phyloP scores from a whole-genome alignment of 208 protist species.

The Wallacemonas sp. region DNA sequence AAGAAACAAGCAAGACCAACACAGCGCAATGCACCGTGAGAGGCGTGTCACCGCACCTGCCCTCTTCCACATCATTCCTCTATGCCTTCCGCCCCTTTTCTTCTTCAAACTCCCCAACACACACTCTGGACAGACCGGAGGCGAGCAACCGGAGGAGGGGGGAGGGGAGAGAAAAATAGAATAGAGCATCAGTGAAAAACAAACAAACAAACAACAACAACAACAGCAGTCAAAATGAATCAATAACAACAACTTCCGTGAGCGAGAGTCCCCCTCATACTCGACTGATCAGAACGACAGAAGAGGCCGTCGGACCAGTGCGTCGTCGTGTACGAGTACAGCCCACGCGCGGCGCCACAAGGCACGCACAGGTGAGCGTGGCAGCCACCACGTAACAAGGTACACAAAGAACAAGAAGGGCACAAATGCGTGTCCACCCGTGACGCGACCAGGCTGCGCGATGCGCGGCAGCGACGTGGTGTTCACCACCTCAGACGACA shows the following conservation, averaged over 20 bases:
- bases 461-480: neutral
- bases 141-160: no score
- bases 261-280: no score
- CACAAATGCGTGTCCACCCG: slow-evolving; percentile 16
- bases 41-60: no score
- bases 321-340: slow-evolving; percentile 58
- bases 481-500: neutral
- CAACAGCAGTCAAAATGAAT: neutral
- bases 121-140: no score
- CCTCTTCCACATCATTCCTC: no score
- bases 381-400: slow-evolving; percentile 25
- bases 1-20: no score
- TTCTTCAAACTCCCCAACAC: no score
- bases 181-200: neutral
- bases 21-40: no score
- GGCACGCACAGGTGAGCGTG: slow-evolving; percentile 43
- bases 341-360: slow-evolving; percentile 43
- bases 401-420: slow-evolving; percentile 47
- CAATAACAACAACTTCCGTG: neutral
- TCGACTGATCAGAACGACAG: slow-evolving; percentile 62
- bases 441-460: neutral
- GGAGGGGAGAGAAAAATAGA: neutral
- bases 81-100: no score
- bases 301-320: slow-evolving; percentile 43
- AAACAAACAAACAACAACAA: slow-evolving; percentile 1